These are phyloP conservation scores for Hortiboletus campestris DNA, from an alignment of 768 basidiomycete genomes.

Conservation along the genomic window DNA sequence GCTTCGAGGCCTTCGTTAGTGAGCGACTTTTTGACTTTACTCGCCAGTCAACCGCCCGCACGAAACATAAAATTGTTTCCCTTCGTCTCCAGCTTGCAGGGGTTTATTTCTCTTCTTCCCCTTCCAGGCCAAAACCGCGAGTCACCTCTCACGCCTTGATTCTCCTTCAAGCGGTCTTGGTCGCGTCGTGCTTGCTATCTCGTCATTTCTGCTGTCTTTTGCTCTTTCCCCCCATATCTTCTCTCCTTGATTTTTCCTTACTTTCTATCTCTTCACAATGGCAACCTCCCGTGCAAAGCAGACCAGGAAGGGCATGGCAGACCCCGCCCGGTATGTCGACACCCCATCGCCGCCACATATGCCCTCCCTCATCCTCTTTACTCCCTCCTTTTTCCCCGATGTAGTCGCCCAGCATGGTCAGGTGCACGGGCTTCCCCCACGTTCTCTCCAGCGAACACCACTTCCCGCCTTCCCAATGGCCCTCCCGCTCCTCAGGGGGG, in stretches of 20 bases:
- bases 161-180: constrained; percentile 24
- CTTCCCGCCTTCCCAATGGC: constrained; percentile 43
- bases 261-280: constrained; percentile 41
- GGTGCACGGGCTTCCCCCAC: constrained; percentile 68
- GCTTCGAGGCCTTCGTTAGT: constrained; percentile 27
- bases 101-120: constrained; percentile 17
- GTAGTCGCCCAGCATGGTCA: constrained; percentile 59
- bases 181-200: constrained; percentile 37
- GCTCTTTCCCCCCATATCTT: constrained; percentile 22
- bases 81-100: constrained; percentile 26
- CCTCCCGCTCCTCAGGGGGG: constrained; percentile 36
- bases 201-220: constrained; percentile 35
- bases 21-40: constrained; percentile 33
- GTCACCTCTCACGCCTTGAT: constrained; percentile 16
- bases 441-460: constrained; percentile 51
- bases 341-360: constrained; percentile 13
- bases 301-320: constrained; percentile 59
- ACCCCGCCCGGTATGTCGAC: constrained; percentile 51
- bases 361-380: constrained; percentile 9
- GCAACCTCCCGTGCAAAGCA: constrained; percentile 64
- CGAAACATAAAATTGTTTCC: constrained; percentile 30
- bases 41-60: constrained; percentile 26
- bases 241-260: constrained; percentile 31
- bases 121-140: constrained; percentile 21
- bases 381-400: constrained; percentile 6